Evolutionary conservation across 129 eudicot genomes (phyloP).

Genomic region (Helianthus tuberosus): DNA sequence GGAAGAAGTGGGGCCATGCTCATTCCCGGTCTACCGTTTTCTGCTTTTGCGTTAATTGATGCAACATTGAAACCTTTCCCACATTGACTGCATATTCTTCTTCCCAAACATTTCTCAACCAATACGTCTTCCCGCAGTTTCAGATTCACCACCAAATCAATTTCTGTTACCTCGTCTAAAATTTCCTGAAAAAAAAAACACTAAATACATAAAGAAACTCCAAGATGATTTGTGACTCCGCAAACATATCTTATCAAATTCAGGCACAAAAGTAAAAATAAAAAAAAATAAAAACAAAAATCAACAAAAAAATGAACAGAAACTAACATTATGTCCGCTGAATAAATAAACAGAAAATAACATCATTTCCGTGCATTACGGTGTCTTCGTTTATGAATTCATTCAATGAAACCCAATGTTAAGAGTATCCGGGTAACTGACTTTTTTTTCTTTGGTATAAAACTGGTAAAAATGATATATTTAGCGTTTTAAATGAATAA

Average conservation of each 20-base stretch:
- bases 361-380: not conserved
- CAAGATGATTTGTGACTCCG: not conserved
- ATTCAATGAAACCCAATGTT: not conserved
- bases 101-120: slow-evolving; percentile 92
- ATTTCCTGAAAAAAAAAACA: slow-evolving; percentile 62
- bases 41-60: slow-evolving; percentile 53
- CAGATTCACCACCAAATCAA: slow-evolving; percentile 92
- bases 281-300: no score
- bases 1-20: slow-evolving; percentile 78
- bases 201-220: not conserved
- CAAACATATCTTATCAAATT: not conserved
- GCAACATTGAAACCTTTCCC: slow-evolving; percentile 74
- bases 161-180: slow-evolving; percentile 74
- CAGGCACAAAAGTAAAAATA: no score
- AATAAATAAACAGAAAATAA: not conserved
- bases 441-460: not conserved
- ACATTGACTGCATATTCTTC: slow-evolving; percentile 73
- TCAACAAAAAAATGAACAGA: no score
- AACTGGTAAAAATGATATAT: not conserved
- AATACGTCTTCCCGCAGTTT: slow-evolving; percentile 85
- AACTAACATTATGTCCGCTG: no score
- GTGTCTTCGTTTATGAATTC: not conserved
- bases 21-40: slow-evolving; percentile 74
- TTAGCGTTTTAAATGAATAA: not conserved
- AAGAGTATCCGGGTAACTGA: not conserved